Base-by-base conservation (phyloP, 306 rosid genomes). In the Vicia faba region DNA sequence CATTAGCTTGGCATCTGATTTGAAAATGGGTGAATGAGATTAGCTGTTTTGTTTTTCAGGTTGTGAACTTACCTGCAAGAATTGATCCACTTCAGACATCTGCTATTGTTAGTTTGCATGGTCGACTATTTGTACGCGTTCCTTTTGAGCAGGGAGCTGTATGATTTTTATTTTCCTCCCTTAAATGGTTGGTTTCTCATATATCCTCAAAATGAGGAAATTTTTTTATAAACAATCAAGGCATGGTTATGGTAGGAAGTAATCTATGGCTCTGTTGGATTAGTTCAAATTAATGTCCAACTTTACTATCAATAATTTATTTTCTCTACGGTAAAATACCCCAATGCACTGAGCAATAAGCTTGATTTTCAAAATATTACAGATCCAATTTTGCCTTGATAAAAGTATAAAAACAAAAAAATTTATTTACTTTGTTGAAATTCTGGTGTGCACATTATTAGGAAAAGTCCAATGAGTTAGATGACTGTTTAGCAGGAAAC, bases 81-180 rank as follows among this genome's bases (percentile, higher is more conserved):
- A 85, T 88, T 64, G 95, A 88, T 82, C 91, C 95, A 2, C 84
- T 85, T 49, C 95, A 83, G 64, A 88, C 95, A 64, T 85, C 91
- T 20, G 95, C 95, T 4, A 89, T 88, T 13, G 95, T 88, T 75
- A 88, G 89, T 75, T 80, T 88, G 78, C 95, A 85, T 58, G 91
- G 95, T 46, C 87, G 91, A 13, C 84, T 88, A 15, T 83, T 79
- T 51, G 95, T 88, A 33, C 91, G 95, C 1, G 86, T 88, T 48
- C 95, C 95, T n/a, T 88, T 88, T 48, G 95, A 88, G 77, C 83
- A 82, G 68, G 81, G 82, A 61, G 66, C 83, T 29, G 45, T 69
- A 35, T 88, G 80, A 85, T 60, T 29, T 15, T 50, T 14, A 60
- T 38, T 15, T 50, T 12, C 39, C 77, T 58, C 46, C 60, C 50